These are phyloP conservation scores for Ophiostoma fasciatum DNA, from an alignment of 2,329 filamentous ascomycete genomes.

Conservation along the genomic window DNA sequence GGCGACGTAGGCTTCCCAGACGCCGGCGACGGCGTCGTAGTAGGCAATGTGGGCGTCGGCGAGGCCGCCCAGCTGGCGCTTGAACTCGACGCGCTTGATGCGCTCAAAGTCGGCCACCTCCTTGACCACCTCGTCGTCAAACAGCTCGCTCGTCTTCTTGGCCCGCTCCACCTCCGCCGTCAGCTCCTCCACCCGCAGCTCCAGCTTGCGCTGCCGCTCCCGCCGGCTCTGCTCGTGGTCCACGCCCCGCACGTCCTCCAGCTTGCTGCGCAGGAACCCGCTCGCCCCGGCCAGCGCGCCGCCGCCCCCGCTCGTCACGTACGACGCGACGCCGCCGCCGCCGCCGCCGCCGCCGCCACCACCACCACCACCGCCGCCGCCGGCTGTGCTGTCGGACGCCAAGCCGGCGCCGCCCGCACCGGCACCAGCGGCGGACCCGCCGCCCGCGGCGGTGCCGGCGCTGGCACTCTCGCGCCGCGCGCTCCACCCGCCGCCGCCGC, in stretches of 20 bases:
- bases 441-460: neutral
- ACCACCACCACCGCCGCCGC: neutral
- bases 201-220: constrained; percentile 76
- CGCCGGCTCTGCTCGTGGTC: constrained; percentile 87
- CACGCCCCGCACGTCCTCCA: constrained; percentile 91
- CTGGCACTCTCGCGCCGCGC: no score
- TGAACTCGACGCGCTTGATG: constrained; percentile 90
- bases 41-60: constrained; percentile 79
- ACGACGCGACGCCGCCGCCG: constrained; percentile 1
- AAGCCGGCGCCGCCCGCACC: neutral
- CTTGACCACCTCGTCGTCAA: constrained; percentile 89
- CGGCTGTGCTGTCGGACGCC: neutral
- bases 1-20: constrained; percentile 80
- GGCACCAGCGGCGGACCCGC: neutral
- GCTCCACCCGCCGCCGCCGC: neutral
- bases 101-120: constrained; percentile 91
- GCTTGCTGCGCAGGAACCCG: constrained; percentile 80
- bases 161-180: constrained; percentile 80
- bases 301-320: constrained; percentile 4
- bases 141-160: constrained; percentile 75
- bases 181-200: constrained; percentile 83
- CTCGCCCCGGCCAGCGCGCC: constrained; percentile 52
- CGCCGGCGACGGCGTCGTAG: constrained; percentile 62
- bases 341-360: neutral
- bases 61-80: constrained; percentile 66